Evolutionary conservation across 1,284 basidiomycete genomes (phyloP), one percentile per base, ranked within the genome.

Genomic region (Cystobasidium pallidum): DNA sequence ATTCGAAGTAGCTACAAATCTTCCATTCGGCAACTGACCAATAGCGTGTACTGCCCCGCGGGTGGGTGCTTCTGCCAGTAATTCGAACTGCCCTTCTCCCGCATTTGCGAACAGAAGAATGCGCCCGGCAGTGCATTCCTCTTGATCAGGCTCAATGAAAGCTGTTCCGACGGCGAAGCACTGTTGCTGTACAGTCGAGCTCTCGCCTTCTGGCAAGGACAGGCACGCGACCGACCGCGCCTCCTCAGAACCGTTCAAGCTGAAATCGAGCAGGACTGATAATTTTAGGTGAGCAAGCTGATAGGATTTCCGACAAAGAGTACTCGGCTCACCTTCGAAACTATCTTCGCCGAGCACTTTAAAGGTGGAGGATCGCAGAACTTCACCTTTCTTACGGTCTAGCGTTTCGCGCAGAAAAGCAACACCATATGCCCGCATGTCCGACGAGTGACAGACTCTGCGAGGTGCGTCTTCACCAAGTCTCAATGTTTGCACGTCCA

Each of bases 391-490:
- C 28, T 15, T n/a, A 1, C 76, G 70, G 51, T 79, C 75, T 15
- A 78, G 63, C 21, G 75, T 74, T 24, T 76, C 55, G 58, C 73
- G 55, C 21, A 77, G 52, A 62, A 77, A 79, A 0, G 74, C 61
- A 4, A 79, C 74, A 0, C 65, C 77, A 34, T 76, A 77, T 2
- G 58, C 30, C 4, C 41, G 19, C 19, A 66, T 39, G 36, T 49
- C 32, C 1, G 61, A 6, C 41, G 78, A 77, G 43, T 78, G 72
- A 6, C 78, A 74, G 52, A 82, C 78, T n/a, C 78, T 75, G 2
- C 78, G 71, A 0, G 81, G 80, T 55, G 81, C 80, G 47, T 81
- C 76, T 11, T 78, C 76, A 13, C 79, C 81, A 21, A 82, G 77
- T 7, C 77, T 75, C 43, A 81, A 73, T 10, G 80, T 79, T 24